Evolutionary conservation across 768 basidiomycete species (phyloP), one percentile per base, ranked within the genome.

Genomic region (Mycena alexandri): DNA sequence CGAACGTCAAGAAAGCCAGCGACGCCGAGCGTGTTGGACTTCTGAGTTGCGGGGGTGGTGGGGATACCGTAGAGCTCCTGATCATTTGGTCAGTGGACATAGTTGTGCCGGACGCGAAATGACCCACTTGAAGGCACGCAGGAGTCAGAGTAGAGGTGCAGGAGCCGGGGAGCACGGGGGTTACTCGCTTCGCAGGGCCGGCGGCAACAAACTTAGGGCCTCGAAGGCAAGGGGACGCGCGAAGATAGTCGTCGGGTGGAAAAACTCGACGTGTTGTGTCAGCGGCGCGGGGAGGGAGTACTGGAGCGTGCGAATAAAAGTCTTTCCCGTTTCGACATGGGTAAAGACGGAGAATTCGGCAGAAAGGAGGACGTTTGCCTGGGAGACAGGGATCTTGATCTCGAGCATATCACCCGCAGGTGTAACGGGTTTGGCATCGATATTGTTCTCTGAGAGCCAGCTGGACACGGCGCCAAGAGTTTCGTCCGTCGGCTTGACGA

Each of bases 381-480:
- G 63, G 19, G 61, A 42, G 33, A 75, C 74, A 10, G 72, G 65
- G 17, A 73, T 61, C 8, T 33, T 33, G 64, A 75, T 55, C 22
- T 54, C 19, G 6, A 75, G 53, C 65, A 69, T 70, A 56, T 75
- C 74, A 17, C 74, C 72, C 9, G 74, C 69, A 19, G 71, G 68
- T 1, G 74, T 65, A n/a, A 66, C 21, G 21, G 58, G 47, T 5
- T 42, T 46, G 16, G 75, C 51, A 16, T 71, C 70, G 17, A 83
- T 70, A 16, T 71, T 79, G 52, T 82, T 77, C 46, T 74, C 69
- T 10, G 62, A 53, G 25, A 83, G 77, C 82, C 82, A 84, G 9
- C 70, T 65, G 21, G 75, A 69, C n/a, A 83, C 79, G 24, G 78
- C 63, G 6, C 72, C 61, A 3, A 79, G 65, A 5, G 80, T 73